Base-by-base conservation (phyloP, 1,139 yeast species). In the Scheffersomyces lignicola region DNA sequence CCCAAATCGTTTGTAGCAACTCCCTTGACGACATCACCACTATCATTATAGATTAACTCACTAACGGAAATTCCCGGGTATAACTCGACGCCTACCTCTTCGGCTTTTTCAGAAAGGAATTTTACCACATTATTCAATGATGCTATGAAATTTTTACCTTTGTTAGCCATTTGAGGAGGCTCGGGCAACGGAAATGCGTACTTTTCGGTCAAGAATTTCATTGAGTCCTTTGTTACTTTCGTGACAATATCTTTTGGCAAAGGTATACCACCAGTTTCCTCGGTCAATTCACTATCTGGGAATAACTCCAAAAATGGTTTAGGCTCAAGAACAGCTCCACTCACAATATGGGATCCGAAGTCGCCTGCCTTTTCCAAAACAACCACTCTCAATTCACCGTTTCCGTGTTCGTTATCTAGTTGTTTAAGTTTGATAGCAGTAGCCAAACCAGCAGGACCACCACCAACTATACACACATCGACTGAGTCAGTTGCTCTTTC, bases 1-100 rank as follows among this genome's bases (percentile, higher is more conserved):
- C 98, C 98, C 79, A 83, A 76, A 57, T 92, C 98, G 49, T 83
- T 83, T 2, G 98, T 92, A 4, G 96, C 96, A 5, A 92, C 92
- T 39, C 98, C 98, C 45, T 73, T 74, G 18, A 92, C 86, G 8
- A 73, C 66, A 21, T 74, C 73, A 2, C 82, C 82, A 21, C 73
- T 65, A 23, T 73, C 75, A 36, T 52, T 54, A 54, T 78, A 89
- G 1, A 90, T 62, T 3, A 92, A 65, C 52, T 89, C 96, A 35
- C 83, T 73, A n/a, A 90, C 97, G 0, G 96, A 70, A 34, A 94
- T 86, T 3, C 94, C 90, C 2, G 97, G 95, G 56, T 90, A 92
- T 13, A 92, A 66, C 57, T 92, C 98, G 16, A 92, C 96, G 1
- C 97, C 98, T 18, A 89, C 54, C 44, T 84, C 95, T 58, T 88